Evolutionary conservation across 306 rosid species (phyloP).

Genomic region (Cyamopsis tetragonoloba): DNA sequence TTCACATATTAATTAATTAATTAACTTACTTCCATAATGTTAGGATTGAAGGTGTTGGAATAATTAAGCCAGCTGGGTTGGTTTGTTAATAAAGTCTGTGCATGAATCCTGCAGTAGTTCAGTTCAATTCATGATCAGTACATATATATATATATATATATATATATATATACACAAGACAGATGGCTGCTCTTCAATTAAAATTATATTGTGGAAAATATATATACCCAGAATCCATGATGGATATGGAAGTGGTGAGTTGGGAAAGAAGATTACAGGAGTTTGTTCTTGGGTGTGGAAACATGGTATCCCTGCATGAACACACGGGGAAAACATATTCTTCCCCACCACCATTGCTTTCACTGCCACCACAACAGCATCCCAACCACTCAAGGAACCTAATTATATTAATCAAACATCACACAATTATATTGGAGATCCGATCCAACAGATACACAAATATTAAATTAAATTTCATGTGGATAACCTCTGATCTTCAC

Average conservation of each 20-base stretch:
- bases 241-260: slow-evolving; percentile 55
- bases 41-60: slow-evolving; percentile 44
- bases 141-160: too few relatives aligned
- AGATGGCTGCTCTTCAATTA: too few relatives aligned
- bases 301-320: slow-evolving; percentile 68
- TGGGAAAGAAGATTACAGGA: slow-evolving; percentile 67
- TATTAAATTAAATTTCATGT: too few relatives aligned
- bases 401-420: slow-evolving; percentile 15
- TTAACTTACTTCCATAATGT: slow-evolving; percentile 43
- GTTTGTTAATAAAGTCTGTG: slow-evolving; percentile 63
- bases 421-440: too few relatives aligned
- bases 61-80: slow-evolving; percentile 71
- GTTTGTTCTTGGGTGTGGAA: slow-evolving; percentile 59
- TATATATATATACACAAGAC: background rate
- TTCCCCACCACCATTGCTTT: slow-evolving; percentile 47
- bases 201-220: too few relatives aligned
- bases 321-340: slow-evolving; percentile 52
- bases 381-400: slow-evolving; percentile 80
- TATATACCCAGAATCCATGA: slow-evolving; percentile 62
- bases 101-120: slow-evolving; percentile 78
- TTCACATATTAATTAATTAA: too few relatives aligned
- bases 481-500: slow-evolving; percentile 73
- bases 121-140: too few relatives aligned
- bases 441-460: too few relatives aligned
- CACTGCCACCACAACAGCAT: slow-evolving; percentile 84